Evolutionary conservation across 805 yeast species (phyloP).

Genomic region (Diddensiella santjacobensis): DNA sequence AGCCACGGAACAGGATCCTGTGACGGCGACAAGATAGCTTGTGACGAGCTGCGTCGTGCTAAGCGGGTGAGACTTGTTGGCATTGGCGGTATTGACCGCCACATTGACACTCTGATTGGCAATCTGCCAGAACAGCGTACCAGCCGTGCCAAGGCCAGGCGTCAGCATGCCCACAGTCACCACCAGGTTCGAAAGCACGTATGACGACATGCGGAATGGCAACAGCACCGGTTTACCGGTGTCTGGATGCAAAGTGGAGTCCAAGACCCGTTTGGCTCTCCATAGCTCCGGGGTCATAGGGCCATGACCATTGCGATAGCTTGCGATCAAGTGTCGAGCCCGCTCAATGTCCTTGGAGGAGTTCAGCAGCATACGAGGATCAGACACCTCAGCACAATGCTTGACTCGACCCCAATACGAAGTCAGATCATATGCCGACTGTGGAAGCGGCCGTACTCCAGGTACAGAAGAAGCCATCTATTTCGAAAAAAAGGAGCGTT

Average conservation of each 20-base stretch:
- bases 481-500: too few relatives aligned
- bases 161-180: constrained; percentile 98
- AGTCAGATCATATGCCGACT: constrained; percentile 69
- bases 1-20: constrained; percentile 94
- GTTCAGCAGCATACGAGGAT: constrained; percentile 74
- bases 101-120: constrained; percentile 96
- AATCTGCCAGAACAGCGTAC: constrained; percentile 96
- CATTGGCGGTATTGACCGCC: constrained; percentile 93
- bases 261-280: constrained; percentile 82
- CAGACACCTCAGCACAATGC: constrained; percentile 90
- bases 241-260: constrained; percentile 94
- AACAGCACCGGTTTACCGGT: constrained; percentile 88
- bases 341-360: constrained; percentile 56
- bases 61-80: constrained; percentile 91
- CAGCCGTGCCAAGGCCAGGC: constrained; percentile 83
- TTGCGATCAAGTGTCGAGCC: constrained; percentile 65
- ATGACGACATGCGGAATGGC: constrained; percentile 96
- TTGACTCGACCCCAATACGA: constrained; percentile 93
- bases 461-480: constrained; percentile 92
- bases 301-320: constrained; percentile 66
- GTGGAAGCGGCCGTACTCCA: constrained; percentile 77
- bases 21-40: constrained; percentile 82
- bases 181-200: constrained; percentile 87
- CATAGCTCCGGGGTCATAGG: constrained; percentile 78
- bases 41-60: constrained; percentile 70